phyloP scores from a whole-genome alignment of 176 grass and related monocot genomes.

The Saccharum spontaneum region DNA sequence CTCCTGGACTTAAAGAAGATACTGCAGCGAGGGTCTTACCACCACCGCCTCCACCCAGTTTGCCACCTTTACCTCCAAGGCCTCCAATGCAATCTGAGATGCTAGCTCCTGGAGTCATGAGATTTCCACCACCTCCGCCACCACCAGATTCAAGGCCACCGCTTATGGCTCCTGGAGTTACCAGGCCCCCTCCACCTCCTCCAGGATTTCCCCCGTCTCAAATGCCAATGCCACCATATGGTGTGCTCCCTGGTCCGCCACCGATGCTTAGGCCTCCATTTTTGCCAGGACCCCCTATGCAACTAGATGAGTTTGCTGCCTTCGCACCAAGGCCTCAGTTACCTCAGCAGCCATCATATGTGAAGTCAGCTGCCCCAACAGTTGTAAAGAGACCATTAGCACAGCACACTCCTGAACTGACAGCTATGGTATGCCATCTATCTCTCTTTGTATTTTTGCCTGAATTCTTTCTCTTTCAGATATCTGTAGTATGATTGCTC shows the following conservation, averaged over 20 bases:
- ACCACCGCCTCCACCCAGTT: conserved; percentile 37
- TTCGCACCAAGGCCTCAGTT: conserved; percentile 59
- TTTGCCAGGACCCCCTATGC: conserved; percentile 45
- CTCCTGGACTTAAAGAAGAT: conserved; percentile 45
- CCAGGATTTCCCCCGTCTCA: conserved; percentile 65
- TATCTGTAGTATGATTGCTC: neutral
- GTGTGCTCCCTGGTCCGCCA: conserved; percentile 69
- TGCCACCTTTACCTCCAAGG: conserved; percentile 66
- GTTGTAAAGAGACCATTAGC: conserved; percentile 97
- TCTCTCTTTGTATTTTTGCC: neutral
- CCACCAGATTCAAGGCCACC: conserved; percentile 71
- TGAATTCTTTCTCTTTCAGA: neutral
- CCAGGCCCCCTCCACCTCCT: conserved; percentile 66
- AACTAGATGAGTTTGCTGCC: conserved; percentile 60
- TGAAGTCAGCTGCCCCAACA: conserved; percentile 93
- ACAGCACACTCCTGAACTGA: conserved; percentile 94
- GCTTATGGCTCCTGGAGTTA: conserved; percentile 65
- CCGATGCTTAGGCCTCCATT: conserved; percentile 56
- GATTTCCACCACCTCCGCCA: conserved; percentile 79
- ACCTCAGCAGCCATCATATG: conserved; percentile 94
- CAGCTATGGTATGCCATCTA: conserved; percentile 76
- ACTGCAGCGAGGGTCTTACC: conserved; percentile 33
- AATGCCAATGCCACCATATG: conserved; percentile 66
- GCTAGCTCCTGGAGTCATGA: conserved; percentile 59
- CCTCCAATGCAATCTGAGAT: conserved; percentile 66